These are phyloP conservation scores for Agaricus subrufescens DNA, from an alignment of 768 basidiomycete species.

Conservation along the genomic window DNA sequence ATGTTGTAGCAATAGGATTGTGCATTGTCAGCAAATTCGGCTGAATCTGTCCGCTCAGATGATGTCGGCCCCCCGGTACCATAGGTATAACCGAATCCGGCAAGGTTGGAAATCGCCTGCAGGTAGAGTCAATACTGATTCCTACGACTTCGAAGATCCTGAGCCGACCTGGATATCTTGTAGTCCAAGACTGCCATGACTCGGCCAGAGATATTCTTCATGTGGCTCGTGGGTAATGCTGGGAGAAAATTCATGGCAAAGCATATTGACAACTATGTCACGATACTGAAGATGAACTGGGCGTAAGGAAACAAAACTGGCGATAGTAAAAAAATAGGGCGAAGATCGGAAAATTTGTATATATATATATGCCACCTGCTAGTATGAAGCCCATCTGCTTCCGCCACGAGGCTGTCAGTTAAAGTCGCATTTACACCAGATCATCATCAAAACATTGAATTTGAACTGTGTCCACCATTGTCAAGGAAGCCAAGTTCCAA, in stretches of 20 bases:
- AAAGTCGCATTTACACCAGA: slow-evolving; percentile 8
- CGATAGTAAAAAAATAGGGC: neutral
- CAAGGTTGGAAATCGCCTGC: neutral
- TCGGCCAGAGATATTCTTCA: too few relatives aligned
- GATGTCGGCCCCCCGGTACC: neutral
- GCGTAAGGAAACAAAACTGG: neutral
- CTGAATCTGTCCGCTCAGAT: neutral
- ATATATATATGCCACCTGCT: slow-evolving; percentile 1
- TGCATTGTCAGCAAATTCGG: neutral
- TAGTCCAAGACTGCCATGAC: neutral
- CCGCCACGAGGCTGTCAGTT: slow-evolving; percentile 10
- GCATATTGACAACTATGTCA: neutral
- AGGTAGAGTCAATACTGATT: neutral
- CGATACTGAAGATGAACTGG: neutral
- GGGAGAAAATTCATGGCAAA: too few relatives aligned
- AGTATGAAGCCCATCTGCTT: slow-evolving; percentile 8
- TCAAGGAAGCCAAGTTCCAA: neutral
- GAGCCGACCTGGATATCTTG: neutral
- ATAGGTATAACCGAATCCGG: neutral
- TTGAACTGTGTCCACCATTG: neutral
- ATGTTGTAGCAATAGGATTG: neutral
- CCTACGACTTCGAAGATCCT: neutral
- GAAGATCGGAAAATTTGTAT: neutral
- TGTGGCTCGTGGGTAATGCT: too few relatives aligned
- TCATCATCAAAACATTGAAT: slow-evolving; percentile 3